Base-by-base conservation (phyloP, 2,329 filamentous ascomycete genomes). In the Teratosphaeria gauchensis region DNA sequence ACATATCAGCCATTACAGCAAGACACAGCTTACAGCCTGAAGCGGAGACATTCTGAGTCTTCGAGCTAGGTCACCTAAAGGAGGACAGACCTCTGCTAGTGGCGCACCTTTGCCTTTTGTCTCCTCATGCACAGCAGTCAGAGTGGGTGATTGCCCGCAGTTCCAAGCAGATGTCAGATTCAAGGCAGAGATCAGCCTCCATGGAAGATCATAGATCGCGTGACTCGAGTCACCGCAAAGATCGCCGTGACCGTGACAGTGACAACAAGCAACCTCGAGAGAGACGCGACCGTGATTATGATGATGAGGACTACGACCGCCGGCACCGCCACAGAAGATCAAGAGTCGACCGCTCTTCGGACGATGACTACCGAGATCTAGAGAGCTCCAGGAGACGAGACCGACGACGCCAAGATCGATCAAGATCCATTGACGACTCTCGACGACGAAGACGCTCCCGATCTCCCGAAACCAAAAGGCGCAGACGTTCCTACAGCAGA, bases 381-480 rank as follows among this genome's bases (percentile, higher is more conserved):
- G 42, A 48, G 6, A 6, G 4, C 42, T 48, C 42, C 8, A 48
- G 42, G n/a, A 48, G 42, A 19, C 19, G n/a, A 21, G 42, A 48
- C 6, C n/a, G 42, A 21, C 42, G 52, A 3, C 61, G 62, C 46
- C 59, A 64, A 58, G 52, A 62, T n/a, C 62, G 65, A 19, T 66
- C 69, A 31, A 53, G 56, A 53, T 69, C 67, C 19, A 60, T 56
- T 30, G 64, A 67, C 33, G 62, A 61, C 28, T 62, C 64, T 54
- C 63, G 58, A 31, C 60, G 54, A 8, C 64, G 63, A 53, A 57
- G 53, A 11, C 65, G 64, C 53, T 69, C 67, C 9, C 61, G 63
- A 30, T 73, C 66, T 16, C 68, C 66, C 8, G 60, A 61, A 24
- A 11, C 62, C 51, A 77, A 74, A 59, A 72, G 71, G 56, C 68